Evolutionary conservation across 345 rosid species (phyloP).

Genomic region (Syzygium aromaticum): DNA sequence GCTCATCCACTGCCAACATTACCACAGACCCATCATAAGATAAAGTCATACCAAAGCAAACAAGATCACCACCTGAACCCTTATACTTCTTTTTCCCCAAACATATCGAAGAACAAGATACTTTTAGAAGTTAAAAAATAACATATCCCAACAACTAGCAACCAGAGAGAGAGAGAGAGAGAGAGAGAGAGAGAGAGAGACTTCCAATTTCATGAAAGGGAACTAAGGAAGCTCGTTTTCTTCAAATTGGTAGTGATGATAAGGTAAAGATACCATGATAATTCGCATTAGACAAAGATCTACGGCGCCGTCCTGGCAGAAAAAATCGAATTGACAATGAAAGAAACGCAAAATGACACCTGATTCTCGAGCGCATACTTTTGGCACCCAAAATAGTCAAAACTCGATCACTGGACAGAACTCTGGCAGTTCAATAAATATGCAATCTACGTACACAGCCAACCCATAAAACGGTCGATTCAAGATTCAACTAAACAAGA

Average conservation of each 20-base stretch:
- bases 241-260: not conserved
- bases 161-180: not conserved
- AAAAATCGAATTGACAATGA: not conserved
- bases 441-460: not conserved
- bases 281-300: not conserved
- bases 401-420: not conserved
- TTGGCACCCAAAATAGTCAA: not conserved
- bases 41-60: not conserved
- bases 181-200: not conserved
- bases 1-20: slow-evolving; percentile 15
- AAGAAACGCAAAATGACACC: not conserved
- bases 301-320: not conserved
- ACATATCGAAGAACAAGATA: not conserved
- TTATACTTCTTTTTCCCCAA: not conserved
- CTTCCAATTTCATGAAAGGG: not conserved
- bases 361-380: not conserved
- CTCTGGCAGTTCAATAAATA: not conserved
- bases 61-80: not conserved
- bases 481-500: not conserved
- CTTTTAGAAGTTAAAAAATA: not conserved
- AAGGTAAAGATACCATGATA: not conserved
- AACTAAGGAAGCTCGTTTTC: not conserved
- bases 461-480: not conserved
- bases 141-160: not conserved
- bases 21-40: not conserved